Conservation (phyloP, 179 eudicot species). For the Corrigiola litoralis region DNA sequence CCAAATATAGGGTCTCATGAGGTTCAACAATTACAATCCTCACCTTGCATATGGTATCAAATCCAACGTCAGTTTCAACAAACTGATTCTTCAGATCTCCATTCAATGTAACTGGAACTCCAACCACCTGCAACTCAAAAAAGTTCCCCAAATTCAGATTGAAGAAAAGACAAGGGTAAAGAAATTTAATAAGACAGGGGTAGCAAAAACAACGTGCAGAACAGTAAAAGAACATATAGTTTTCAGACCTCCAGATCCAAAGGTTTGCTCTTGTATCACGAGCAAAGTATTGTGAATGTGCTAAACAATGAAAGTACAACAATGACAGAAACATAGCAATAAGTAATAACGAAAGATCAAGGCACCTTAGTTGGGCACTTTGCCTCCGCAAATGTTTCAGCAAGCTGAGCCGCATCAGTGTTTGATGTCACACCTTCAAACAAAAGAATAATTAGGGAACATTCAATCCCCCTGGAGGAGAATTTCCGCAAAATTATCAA, state of each 20-base stretch:
- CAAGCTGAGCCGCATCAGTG: conserved; percentile 98
- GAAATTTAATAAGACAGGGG: background rate
- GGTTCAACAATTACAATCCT: background rate
- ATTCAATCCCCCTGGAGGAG: background rate
- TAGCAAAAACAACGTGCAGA: background rate
- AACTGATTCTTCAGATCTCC: conserved; percentile 98
- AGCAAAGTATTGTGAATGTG: background rate
- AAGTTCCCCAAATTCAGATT: background rate
- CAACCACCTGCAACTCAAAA: conserved; percentile 69
- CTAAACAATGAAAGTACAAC: background rate
- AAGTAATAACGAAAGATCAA: background rate
- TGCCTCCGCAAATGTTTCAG: conserved; percentile 87
- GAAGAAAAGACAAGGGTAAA: background rate
- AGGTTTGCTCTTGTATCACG: conserved; percentile 7
- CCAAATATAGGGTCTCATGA: no score
- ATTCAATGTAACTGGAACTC: conserved; percentile 94
- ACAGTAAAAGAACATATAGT: background rate
- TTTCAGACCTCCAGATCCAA: background rate
- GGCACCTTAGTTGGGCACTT: conserved; percentile 85
- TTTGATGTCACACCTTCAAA: conserved; percentile 91
- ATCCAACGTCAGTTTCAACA: conserved; percentile 95
- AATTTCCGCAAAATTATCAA: no score
- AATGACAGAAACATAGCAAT: background rate
- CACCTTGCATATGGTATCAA: conserved; percentile 98
- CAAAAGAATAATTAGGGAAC: background rate